These are phyloP conservation scores for Saitozyma sp. DNA, from an alignment of 768 basidiomycete species.

Conservation along the genomic window DNA sequence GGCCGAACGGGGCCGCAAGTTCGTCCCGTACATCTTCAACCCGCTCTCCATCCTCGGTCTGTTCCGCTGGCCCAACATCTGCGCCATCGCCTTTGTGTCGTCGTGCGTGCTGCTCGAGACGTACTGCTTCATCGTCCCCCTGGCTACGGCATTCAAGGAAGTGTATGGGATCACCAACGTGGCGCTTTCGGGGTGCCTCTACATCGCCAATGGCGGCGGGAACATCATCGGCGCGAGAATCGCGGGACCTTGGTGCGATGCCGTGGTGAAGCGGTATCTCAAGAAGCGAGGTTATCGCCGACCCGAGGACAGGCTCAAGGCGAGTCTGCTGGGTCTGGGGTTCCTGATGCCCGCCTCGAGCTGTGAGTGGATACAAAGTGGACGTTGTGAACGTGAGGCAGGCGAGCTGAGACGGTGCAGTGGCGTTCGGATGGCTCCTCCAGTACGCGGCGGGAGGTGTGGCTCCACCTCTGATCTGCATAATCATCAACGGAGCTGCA, in stretches of 20 bases:
- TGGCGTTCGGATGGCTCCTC: constrained; percentile 48
- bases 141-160: constrained; percentile 35
- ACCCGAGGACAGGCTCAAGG: constrained; percentile 51
- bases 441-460: constrained; percentile 40
- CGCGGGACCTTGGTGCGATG: constrained; percentile 50
- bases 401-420: constrained; percentile 3
- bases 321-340: constrained; percentile 40
- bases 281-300: constrained; percentile 46
- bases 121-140: constrained; percentile 38
- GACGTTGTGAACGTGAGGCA: background rate
- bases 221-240: constrained; percentile 49
- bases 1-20: constrained; percentile 38
- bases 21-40: constrained; percentile 48
- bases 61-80: constrained; percentile 45
- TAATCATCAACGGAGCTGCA: constrained; percentile 38
- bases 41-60: constrained; percentile 43
- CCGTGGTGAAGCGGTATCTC: constrained; percentile 40
- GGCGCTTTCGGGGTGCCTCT: constrained; percentile 52
- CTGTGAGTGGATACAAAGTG: constrained; percentile 19
- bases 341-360: constrained; percentile 42
- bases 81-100: constrained; percentile 40
- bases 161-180: constrained; percentile 51
- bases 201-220: constrained; percentile 50
- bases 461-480: constrained; percentile 40
- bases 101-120: constrained; percentile 40